A percentile compares a stretch with the other conserved stretches of the same genome.
These are phyloP conservation scores for Exophiala phaeomuriformis DNA, from an alignment of 2,329 filamentous ascomycete species.

Conservation along the genomic window DNA sequence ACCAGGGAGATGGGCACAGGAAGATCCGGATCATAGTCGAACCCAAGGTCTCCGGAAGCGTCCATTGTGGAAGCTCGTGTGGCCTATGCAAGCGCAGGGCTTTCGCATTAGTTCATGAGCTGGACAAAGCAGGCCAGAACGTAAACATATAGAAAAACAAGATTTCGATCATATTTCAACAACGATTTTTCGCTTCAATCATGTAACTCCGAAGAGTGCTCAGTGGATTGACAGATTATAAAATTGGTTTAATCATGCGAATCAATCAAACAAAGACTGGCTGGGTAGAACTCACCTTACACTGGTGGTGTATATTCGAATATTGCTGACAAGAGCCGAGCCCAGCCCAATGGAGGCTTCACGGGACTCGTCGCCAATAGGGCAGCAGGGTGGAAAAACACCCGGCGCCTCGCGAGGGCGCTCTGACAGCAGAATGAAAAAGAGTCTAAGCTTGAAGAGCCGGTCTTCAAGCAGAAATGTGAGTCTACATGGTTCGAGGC, in stretches of 20 bases:
- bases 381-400: too few species aligned
- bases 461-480: conserved; percentile 13
- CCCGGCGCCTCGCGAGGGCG: too few species aligned
- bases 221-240: conserved; percentile 81
- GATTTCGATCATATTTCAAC: conserved; percentile 36
- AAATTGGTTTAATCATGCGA: conserved; percentile 56
- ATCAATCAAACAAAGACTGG: not conserved
- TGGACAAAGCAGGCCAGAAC: not conserved
- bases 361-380: too few species aligned
- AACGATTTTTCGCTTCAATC: conserved; percentile 41
- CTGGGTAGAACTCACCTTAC: not conserved
- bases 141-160: not conserved
- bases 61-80: conserved; percentile 8
- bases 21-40: conserved; percentile 36
- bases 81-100: conserved; percentile 9
- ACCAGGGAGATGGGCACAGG: conserved; percentile 74
- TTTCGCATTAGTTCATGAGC: conserved; percentile 29
- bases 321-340: not conserved
- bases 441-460: conserved; percentile 12
- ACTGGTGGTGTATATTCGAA: too few species aligned
- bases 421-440: not conserved
- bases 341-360: not conserved
- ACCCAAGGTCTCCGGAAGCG: conserved; percentile 21
- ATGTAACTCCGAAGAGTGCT: conserved; percentile 45
- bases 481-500: conserved; percentile 15